Base-by-base conservation (phyloP, 345 rosid species). In the Litchi chinensis region DNA sequence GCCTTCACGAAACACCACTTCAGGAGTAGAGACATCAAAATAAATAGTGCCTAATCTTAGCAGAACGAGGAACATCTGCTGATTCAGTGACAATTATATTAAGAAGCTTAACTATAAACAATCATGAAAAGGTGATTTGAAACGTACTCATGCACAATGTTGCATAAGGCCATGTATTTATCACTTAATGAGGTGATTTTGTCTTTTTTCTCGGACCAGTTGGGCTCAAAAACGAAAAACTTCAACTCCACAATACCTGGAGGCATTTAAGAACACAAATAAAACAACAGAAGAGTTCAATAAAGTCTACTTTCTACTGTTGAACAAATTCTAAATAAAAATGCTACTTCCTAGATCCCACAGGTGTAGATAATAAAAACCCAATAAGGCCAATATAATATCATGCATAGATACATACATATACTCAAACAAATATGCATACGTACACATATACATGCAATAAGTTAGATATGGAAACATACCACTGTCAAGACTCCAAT, bases 241-340 rank as follows among this genome's bases (percentile, higher is more conserved):
- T 90, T 88, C 86, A 96, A 82, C 86, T 91, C 97, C 90, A 93
- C 97, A 79, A 88, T 75, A 65, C 86, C 99, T 95, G 86, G 76
- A 79, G 28, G 80, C 76, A 52, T 71, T 62, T 80, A 77, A 46
- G 80, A 76, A 48, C 44, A 7, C 65, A 81, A 69, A 71, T 0
- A 66, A 50, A 21, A 54, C 41, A 70, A 64, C 39, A 50, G 54
- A 54, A 64, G 68, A 48, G 16, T 68, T 74, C 43, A 19, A 46
- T 46, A 54, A 82, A 80, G 74, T 15, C 67, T 32, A 44, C 10
- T 46, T 46, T 46, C 52, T 11, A 46, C 52, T 46, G 5, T 32
- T 2, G 37, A 32, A 52, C 5, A 32, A 73, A 54, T 3, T 54
- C 40, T 60, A 24, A 63, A 46, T 11, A 22, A 48, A 68, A 52